Evolutionary conservation across 805 yeast species (phyloP).

Genomic region (Metschnikowia chrysomelidarum): DNA sequence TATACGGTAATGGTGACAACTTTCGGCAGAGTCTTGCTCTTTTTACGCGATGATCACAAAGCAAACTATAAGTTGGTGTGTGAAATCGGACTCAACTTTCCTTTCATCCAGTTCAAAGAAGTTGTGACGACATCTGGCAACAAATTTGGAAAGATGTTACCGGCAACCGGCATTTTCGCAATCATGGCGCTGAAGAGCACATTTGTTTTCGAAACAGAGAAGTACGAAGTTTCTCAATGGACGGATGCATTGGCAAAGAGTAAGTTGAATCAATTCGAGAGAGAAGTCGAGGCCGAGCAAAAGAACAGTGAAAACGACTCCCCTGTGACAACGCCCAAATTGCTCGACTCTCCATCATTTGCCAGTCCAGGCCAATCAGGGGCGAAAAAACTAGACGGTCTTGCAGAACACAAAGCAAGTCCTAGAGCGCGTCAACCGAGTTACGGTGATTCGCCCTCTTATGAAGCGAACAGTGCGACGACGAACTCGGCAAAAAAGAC

Average conservation of each 20-base stretch:
- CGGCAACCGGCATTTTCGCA: constrained; percentile 50
- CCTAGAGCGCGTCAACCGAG: constrained; percentile 17
- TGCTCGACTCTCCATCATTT: constrained; percentile 13
- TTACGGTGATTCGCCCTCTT: constrained; percentile 16
- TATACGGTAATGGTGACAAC: constrained; percentile 59
- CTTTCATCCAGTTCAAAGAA: constrained; percentile 58
- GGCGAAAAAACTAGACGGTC: constrained; percentile 2
- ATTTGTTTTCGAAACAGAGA: constrained; percentile 55
- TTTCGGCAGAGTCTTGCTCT: constrained; percentile 60
- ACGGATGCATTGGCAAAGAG: constrained; percentile 20
- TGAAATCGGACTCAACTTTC: constrained; percentile 54
- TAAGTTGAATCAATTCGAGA: constrained; percentile 24
- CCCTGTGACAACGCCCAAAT: constrained; percentile 9
- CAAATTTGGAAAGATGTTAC: constrained; percentile 30
- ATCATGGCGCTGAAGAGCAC: constrained; percentile 55
- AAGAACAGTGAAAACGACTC: constrained; percentile 1
- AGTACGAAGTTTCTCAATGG: constrained; percentile 54
- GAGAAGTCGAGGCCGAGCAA: constrained; percentile 12
- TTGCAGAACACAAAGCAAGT: constrained; percentile 7
- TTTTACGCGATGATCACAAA: constrained; percentile 42
- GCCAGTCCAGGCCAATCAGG: constrained; percentile 11
- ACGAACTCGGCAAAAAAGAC: background rate
- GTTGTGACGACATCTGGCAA: constrained; percentile 38
- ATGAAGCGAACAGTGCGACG: background rate
- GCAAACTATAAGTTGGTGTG: constrained; percentile 44